phyloP scores from a whole-genome alignment of 805 yeast species.

The Spathaspora girioi region DNA sequence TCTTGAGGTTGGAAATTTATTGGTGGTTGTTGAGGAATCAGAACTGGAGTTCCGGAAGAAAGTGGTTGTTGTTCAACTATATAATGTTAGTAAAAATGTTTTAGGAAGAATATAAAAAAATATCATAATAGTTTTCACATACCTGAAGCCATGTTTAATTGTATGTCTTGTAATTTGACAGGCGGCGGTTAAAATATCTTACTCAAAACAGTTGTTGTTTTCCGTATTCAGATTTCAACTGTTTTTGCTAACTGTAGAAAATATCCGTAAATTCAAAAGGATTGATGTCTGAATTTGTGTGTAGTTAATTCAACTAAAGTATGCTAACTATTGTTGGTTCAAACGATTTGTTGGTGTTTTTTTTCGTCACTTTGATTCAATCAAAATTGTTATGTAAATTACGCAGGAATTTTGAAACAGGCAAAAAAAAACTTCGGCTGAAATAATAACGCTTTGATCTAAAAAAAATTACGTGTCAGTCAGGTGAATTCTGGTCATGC shows the following conservation, averaged over 20 bases:
- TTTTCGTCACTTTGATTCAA: neutral
- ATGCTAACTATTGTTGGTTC: neutral
- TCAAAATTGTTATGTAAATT: neutral
- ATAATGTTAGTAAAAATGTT: neutral
- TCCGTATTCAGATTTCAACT: neutral
- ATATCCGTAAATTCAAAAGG: too few relatives aligned
- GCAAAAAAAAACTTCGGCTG: neutral
- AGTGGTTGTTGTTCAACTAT: neutral
- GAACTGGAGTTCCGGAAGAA: neutral
- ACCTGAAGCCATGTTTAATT: constrained; percentile 3
- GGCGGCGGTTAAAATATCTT: neutral
- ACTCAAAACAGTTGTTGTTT: neutral
- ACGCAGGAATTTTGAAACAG: neutral
- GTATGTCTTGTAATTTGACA: neutral
- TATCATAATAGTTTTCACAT: neutral
- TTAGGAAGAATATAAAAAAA: too few relatives aligned
- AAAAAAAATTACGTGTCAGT: constrained; percentile 1
- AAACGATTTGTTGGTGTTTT: neutral
- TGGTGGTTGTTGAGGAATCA: neutral
- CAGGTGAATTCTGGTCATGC: neutral
- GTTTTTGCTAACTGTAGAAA: neutral
- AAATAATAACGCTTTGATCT: neutral
- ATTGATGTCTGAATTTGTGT: too few relatives aligned
- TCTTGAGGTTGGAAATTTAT: constrained; percentile 18
- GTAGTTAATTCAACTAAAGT: too few relatives aligned